A percentile compares a stretch with the other conserved stretches of the same genome.
phyloP scores from a whole-genome alignment of 179 eudicot genomes.

The Heliamphora pulchella region DNA sequence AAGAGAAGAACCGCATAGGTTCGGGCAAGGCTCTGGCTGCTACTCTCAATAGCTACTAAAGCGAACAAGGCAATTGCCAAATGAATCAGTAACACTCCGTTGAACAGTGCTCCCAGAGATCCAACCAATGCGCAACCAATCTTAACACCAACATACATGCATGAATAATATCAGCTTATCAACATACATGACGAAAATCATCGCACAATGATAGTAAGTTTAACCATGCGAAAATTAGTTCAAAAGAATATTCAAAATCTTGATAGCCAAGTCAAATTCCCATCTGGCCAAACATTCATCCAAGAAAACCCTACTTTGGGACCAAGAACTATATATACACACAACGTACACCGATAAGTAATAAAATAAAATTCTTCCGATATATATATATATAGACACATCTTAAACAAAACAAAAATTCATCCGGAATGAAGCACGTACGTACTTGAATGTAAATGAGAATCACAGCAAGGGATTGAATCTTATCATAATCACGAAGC shows the following conservation, averaged over 20 bases:
- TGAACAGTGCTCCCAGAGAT: slow-evolving; percentile 79
- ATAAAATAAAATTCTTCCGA: background rate
- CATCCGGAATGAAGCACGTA: background rate
- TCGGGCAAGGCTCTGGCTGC: slow-evolving; percentile 82
- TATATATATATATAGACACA: no score
- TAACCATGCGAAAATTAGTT: background rate
- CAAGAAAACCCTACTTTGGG: slow-evolving; percentile 13
- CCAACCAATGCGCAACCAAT: slow-evolving; percentile 84
- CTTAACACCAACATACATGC: slow-evolving; percentile 22
- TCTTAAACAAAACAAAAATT: no score
- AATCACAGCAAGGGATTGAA: slow-evolving; percentile 58
- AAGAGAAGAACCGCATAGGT: slow-evolving; percentile 80
- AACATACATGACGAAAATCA: background rate
- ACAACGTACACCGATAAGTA: background rate
- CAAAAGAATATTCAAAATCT: background rate
- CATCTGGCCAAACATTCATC: background rate
- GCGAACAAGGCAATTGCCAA: slow-evolving; percentile 72
- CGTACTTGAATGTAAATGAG: slow-evolving; percentile 61
- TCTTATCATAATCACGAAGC: slow-evolving; percentile 76
- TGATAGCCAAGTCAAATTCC: background rate
- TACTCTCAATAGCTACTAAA: slow-evolving; percentile 85
- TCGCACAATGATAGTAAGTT: background rate
- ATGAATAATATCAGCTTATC: background rate
- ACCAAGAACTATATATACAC: background rate
- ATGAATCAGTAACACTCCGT: slow-evolving; percentile 63